Conservation (phyloP, 2,329 filamentous ascomycete genomes). For the Epichloe coenophiala region DNA sequence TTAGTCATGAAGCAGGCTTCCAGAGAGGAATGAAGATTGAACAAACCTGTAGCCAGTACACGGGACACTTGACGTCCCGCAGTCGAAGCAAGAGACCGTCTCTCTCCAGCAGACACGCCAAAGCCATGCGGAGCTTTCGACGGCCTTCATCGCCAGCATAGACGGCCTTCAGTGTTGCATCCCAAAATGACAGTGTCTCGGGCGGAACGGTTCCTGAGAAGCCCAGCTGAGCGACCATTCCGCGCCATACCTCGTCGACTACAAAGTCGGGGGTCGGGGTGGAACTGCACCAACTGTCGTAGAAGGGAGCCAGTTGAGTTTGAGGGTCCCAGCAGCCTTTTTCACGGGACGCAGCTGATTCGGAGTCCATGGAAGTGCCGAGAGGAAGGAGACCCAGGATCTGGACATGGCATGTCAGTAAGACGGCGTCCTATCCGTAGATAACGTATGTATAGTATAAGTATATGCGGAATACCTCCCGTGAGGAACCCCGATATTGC, state of each 20-base stretch:
- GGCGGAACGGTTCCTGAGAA: slow-evolving; percentile 27
- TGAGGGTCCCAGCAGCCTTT: slow-evolving; percentile 37
- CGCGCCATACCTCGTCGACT: slow-evolving; percentile 31
- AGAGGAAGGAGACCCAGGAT: slow-evolving; percentile 34
- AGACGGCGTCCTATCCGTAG: neutral
- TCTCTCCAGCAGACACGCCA: slow-evolving; percentile 29
- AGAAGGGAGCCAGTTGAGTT: slow-evolving; percentile 26
- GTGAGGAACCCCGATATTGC: neutral
- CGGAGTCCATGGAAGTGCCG: slow-evolving; percentile 39
- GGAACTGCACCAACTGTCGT: slow-evolving; percentile 26
- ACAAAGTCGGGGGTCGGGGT: slow-evolving; percentile 32
- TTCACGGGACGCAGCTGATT: slow-evolving; percentile 30
- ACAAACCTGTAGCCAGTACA: slow-evolving; percentile 37
- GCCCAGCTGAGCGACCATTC: slow-evolving; percentile 30
- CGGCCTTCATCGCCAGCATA: slow-evolving; percentile 37
- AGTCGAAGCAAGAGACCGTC: slow-evolving; percentile 34
- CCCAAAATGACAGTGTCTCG: slow-evolving; percentile 31
- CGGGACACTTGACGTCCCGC: slow-evolving; percentile 33
- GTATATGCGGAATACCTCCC: neutral
- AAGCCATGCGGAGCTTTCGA: slow-evolving; percentile 32
- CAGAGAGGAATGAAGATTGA: neutral
- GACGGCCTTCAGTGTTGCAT: slow-evolving; percentile 27
- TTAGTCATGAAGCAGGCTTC: neutral
- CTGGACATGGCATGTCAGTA: slow-evolving; percentile 12
- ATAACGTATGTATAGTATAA: too few species aligned